Base-by-base conservation (phyloP, 805 yeast genomes). In the Zygoascus bituminiphila region DNA sequence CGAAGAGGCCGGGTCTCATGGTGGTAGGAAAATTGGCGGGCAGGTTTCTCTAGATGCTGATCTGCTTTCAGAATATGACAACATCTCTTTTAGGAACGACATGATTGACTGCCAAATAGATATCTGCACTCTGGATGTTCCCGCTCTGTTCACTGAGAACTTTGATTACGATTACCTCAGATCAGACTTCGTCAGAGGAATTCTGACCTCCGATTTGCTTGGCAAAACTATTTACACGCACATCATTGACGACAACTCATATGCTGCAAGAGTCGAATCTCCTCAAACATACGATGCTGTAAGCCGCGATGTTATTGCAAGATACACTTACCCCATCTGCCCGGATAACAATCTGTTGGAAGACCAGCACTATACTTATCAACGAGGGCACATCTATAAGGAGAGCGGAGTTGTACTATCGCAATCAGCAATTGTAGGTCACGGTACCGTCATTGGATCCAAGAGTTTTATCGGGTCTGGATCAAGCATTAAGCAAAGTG, bases 101-200 rank as follows among this genome's bases (percentile, higher is more conserved):
- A 76, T 93, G 54, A 89, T 93, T 51, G 98, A 93, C 69, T 93
- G 98, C 64, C 93, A 85, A 63, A 88, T 93, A 48, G 98, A 93
- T 67, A 88, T 93, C 52, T 93, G 98, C 66, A 76, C 97, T 5
- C 88, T 95, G 1, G 88, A 82, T 55, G 96, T 93, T 9, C 97
- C 97, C 1, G 93, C 94, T 14, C 82, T 91, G 52, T 93, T 91
- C 69, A 95, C 88, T 59, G 98, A 93, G 61, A 91, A 93, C 65
- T 93, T 93, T 59, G 98, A 93, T 68, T 93, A 89, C 64, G 96
- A 91, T 65, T 71, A 78, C 46, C 71, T 91, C 53, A 77, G 98
- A 64, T 73, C 77, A 31, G 98, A 93, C 67, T 93, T 91, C 61
- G 85, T 91, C 25, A 83, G 79, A 57, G 97, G 98, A 47, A 93